A percentile compares a stretch with the other conserved stretches of the same genome.
phyloP scores from a whole-genome alignment of 345 rosid genomes.

The Bruguiera gymnorhiza region DNA sequence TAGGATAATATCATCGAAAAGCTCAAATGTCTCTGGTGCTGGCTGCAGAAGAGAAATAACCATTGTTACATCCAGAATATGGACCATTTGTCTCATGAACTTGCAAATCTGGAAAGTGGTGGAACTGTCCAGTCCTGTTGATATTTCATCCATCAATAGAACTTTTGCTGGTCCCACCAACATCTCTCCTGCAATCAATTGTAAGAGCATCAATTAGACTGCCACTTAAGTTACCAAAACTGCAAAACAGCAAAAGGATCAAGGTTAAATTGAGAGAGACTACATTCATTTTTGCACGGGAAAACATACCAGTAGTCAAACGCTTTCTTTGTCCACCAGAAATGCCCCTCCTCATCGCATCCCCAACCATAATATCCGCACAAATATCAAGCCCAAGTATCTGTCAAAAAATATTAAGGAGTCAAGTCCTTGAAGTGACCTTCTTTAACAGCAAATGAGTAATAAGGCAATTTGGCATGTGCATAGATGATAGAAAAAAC shows the following conservation, averaged over 20 bases:
- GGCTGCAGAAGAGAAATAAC: constrained; percentile 47
- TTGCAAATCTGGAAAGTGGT: constrained; percentile 55
- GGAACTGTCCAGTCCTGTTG: constrained; percentile 88
- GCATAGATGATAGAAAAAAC: constrained; percentile 16
- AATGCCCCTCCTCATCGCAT: constrained; percentile 44
- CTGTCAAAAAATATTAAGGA: constrained; percentile 19
- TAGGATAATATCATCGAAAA: constrained; percentile 42
- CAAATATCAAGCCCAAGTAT: constrained; percentile 51
- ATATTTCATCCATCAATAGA: constrained; percentile 88
- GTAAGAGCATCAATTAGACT: constrained; percentile 10
- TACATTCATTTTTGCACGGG: too few species aligned
- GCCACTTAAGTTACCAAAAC: background rate
- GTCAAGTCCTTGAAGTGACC: background rate
- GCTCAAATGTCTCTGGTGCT: constrained; percentile 51
- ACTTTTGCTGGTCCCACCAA: constrained; percentile 90
- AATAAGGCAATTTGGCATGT: background rate
- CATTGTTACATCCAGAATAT: constrained; percentile 48
- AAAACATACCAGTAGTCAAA: constrained; percentile 41
- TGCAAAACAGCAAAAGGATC: background rate
- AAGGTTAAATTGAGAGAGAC: too few species aligned
- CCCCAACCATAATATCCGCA: constrained; percentile 41
- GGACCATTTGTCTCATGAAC: constrained; percentile 49
- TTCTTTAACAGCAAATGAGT: background rate
- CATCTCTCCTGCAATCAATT: constrained; percentile 74
- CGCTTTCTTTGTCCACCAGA: constrained; percentile 57